Evolutionary conservation across 306 rosid species (phyloP).

Genomic region (Crotalaria pallida): DNA sequence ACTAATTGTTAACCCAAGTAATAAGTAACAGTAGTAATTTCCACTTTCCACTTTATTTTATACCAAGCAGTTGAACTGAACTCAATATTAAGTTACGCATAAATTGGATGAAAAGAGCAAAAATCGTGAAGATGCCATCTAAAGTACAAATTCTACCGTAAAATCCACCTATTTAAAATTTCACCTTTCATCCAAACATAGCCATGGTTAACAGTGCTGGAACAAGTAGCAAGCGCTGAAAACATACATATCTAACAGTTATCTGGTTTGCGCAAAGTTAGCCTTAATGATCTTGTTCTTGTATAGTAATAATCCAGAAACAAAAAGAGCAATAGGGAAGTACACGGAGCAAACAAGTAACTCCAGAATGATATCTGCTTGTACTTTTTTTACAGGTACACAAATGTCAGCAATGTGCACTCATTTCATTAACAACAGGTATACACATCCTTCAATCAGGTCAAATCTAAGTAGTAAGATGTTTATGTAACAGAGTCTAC

Average conservation of each 20-base stretch:
- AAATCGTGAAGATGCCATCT: too few relatives aligned
- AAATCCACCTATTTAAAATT: neutral
- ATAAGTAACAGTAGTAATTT: too few relatives aligned
- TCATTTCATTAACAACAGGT: constrained; percentile 17
- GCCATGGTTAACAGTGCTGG: neutral
- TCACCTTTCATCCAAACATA: neutral
- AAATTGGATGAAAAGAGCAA: too few relatives aligned
- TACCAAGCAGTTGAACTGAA: too few relatives aligned
- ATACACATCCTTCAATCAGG: constrained; percentile 28
- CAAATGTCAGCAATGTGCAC: constrained; percentile 13
- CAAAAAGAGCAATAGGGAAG: too few relatives aligned
- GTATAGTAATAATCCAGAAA: neutral
- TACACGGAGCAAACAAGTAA: neutral
- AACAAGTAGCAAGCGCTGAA: neutral
- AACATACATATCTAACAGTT: neutral
- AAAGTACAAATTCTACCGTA: too few relatives aligned
- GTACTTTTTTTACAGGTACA: constrained; percentile 24
- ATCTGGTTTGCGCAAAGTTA: neutral
- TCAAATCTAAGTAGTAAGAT: constrained; percentile 18
- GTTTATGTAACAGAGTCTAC: constrained; percentile 5
- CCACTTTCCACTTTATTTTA: too few relatives aligned
- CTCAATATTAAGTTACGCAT: too few relatives aligned
- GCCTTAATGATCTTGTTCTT: neutral
- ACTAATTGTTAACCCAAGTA: too few relatives aligned
- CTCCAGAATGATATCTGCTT: constrained; percentile 1